Percentiles rank a stretch among this genome's conserved stretches.
These are phyloP conservation scores for Cutaneotrichosporon sp. DNA, from an alignment of 1,284 basidiomycete genomes.

Conservation along the genomic window DNA sequence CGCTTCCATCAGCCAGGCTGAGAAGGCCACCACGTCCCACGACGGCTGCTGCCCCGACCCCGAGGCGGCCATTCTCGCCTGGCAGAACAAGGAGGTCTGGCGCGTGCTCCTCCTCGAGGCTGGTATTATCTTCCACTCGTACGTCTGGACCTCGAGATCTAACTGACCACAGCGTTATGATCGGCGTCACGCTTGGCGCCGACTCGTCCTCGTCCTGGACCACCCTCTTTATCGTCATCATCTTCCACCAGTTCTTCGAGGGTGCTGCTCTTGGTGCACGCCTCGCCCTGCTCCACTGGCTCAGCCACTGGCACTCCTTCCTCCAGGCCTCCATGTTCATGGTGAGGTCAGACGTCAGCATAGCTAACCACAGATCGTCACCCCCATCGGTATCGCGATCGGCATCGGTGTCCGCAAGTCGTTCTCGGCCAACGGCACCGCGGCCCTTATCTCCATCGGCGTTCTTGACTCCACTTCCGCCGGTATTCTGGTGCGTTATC, in stretches of 20 bases:
- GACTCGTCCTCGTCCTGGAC: slow-evolving; percentile 27
- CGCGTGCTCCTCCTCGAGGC: slow-evolving; percentile 53
- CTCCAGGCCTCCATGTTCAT: slow-evolving; percentile 32
- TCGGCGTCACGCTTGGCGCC: slow-evolving; percentile 31
- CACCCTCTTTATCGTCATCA: slow-evolving; percentile 32
- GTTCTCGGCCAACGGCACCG: slow-evolving; percentile 39
- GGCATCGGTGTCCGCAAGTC: slow-evolving; percentile 38
- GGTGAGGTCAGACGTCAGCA: no score
- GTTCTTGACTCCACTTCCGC: slow-evolving; percentile 68
- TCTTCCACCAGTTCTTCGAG: slow-evolving; percentile 46
- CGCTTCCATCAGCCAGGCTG: background rate
- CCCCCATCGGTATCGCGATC: slow-evolving; percentile 35
- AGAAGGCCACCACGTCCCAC: background rate
- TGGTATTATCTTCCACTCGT: slow-evolving; percentile 55
- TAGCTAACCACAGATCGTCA: slow-evolving; percentile 18
- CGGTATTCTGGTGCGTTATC: slow-evolving; percentile 65
- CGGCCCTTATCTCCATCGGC: slow-evolving; percentile 38
- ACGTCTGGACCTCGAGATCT: background rate
- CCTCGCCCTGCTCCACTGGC: slow-evolving; percentile 30
- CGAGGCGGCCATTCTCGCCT: slow-evolving; percentile 10
- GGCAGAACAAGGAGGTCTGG: slow-evolving; percentile 21
- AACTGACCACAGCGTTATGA: slow-evolving; percentile 23
- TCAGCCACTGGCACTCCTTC: slow-evolving; percentile 21
- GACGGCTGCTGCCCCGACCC: slow-evolving; percentile 8
- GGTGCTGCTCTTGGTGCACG: slow-evolving; percentile 38